Evolutionary conservation across 495 filamentous ascomycete genomes (phyloP).

Genomic region (Margaritispora aquatica): DNA sequence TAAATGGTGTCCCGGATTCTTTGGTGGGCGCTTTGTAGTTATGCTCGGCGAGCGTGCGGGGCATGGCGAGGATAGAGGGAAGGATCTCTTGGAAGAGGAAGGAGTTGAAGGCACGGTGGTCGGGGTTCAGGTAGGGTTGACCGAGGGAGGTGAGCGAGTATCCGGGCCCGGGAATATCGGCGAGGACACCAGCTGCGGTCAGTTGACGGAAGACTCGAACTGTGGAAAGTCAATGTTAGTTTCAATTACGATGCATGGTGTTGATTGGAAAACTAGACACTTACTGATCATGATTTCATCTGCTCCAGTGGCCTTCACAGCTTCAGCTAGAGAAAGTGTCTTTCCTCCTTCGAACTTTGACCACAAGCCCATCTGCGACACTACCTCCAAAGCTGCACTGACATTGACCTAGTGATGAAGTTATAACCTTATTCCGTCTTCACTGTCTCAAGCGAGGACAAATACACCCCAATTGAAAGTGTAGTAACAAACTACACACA

Average conservation of each 20-base stretch:
- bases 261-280: not conserved
- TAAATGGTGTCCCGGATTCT: not conserved
- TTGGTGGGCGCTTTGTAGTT: not conserved
- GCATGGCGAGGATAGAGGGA: not conserved
- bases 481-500: too few relatives aligned
- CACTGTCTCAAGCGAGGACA: too few relatives aligned
- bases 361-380: not conserved
- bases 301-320: not conserved
- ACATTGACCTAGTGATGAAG: not conserved
- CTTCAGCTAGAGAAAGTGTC: not conserved
- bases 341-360: not conserved
- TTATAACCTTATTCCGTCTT: not conserved
- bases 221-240: not conserved
- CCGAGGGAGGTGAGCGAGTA: not conserved
- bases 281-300: slow-evolving; percentile 1
- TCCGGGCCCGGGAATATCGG: not conserved
- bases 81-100: not conserved
- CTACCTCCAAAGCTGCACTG: not conserved
- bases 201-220: not conserved
- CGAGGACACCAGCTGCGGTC: not conserved
- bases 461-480: too few relatives aligned
- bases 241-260: not conserved
- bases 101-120: not conserved
- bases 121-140: not conserved
- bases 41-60: not conserved